Percentiles rank a stretch among this genome's conserved stretches.
Evolutionary conservation across 768 basidiomycete species (phyloP).

Genomic region (Mycena albidolilacea): DNA sequence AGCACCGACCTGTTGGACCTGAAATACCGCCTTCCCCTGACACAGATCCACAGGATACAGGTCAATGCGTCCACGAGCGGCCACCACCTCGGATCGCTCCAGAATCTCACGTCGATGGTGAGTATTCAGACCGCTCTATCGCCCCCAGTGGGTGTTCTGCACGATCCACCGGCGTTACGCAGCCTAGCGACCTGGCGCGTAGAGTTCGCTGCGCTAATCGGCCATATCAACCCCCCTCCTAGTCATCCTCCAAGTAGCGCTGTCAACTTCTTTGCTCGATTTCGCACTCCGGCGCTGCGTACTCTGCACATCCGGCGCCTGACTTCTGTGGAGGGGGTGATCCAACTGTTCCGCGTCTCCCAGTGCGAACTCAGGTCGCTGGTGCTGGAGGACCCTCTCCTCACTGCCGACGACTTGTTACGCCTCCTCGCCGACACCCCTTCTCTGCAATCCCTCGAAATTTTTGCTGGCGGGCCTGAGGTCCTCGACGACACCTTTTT

Average conservation of each 20-base stretch:
- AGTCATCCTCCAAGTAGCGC: neutral
- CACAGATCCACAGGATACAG: neutral
- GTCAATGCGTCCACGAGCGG: conserved; percentile 7
- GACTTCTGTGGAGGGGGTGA: neutral
- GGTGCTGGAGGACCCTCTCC: neutral
- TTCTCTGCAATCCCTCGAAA: neutral
- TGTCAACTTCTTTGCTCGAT: neutral
- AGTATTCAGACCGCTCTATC: neutral
- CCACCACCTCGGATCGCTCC: neutral
- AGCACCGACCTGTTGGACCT: conserved; percentile 6
- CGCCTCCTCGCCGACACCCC: neutral
- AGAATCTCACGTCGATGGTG: neutral
- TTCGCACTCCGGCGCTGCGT: conserved; percentile 3
- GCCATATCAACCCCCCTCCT: too few relatives aligned
- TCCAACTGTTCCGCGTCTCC: neutral
- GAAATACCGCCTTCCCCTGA: neutral
- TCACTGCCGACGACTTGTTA: neutral
- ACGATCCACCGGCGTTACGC: neutral
- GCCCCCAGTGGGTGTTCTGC: neutral
- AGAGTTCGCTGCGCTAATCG: neutral
- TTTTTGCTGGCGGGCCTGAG: neutral
- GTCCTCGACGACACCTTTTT: neutral
- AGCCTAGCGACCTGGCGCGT: neutral
- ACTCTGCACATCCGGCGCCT: neutral
- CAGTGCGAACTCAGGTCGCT: neutral